Conservation (phyloP, 2,329 filamentous ascomycete species). For the Sporothrix pallida region DNA sequence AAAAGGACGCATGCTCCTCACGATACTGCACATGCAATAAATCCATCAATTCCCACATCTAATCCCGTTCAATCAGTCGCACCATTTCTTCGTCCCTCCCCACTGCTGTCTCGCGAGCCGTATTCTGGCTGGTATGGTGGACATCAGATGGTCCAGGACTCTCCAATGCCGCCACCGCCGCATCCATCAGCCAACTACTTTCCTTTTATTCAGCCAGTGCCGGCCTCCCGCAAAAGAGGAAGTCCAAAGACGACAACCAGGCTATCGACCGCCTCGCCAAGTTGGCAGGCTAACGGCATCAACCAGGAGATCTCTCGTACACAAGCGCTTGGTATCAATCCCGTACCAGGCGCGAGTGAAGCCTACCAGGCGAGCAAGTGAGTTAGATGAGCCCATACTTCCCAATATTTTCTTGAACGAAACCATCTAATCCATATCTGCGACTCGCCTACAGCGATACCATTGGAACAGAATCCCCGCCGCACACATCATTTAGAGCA, state of each 20-base stretch:
- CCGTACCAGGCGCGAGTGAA: neutral
- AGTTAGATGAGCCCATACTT: neutral
- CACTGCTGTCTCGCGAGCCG: too few relatives aligned
- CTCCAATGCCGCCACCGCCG: constrained; percentile 25
- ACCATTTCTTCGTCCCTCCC: neutral
- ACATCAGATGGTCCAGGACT: neutral
- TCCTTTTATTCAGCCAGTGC: constrained; percentile 28
- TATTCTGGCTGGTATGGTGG: neutral
- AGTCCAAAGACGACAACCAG: neutral
- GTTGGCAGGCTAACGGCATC: neutral
- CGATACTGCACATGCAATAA: neutral
- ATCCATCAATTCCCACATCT: neutral
- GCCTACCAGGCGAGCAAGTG: neutral
- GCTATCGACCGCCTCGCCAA: neutral
- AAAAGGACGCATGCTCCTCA: neutral
- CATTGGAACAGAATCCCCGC: neutral
- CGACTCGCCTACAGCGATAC: neutral
- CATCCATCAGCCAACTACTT: constrained; percentile 30
- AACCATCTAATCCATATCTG: neutral
- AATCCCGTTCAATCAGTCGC: neutral
- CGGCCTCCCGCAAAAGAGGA: neutral
- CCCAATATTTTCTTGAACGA: neutral
- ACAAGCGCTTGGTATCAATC: neutral
- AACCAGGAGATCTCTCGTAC: neutral
- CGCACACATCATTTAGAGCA: neutral